Conservation (phyloP, 2,329 filamentous ascomycete genomes). For the Diaporthe ampelina region DNA sequence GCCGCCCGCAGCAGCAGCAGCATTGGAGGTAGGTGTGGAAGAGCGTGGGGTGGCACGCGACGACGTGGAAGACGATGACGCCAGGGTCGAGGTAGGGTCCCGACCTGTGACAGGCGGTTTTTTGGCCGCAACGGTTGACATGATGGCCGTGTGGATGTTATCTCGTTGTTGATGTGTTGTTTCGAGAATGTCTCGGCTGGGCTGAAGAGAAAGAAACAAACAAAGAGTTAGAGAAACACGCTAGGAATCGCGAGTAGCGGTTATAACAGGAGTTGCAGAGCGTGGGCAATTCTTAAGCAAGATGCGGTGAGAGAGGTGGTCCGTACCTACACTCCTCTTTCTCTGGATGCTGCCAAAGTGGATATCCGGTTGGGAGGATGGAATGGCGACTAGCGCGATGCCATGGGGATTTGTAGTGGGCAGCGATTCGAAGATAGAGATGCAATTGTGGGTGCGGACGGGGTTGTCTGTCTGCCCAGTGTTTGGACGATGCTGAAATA, state of each 20-base stretch:
- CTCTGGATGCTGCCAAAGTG: conserved; percentile 40
- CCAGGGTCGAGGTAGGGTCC: conserved; percentile 55
- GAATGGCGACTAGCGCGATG: conserved; percentile 39
- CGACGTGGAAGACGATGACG: conserved; percentile 50
- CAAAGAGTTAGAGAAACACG: conserved; percentile 32
- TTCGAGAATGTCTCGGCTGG: conserved; percentile 33
- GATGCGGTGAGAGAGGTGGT: conserved; percentile 42
- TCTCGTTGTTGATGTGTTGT: conserved; percentile 16
- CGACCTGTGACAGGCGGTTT: conserved; percentile 65
- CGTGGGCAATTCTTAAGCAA: conserved; percentile 35
- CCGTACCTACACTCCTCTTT: conserved; percentile 39
- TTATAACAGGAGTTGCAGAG: conserved; percentile 39
- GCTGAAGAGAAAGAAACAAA: conserved; percentile 32
- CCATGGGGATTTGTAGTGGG: conserved; percentile 30
- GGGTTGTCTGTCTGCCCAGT: conserved; percentile 4
- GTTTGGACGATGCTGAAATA: conserved; percentile 16
- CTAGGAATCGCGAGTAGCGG: conserved; percentile 37
- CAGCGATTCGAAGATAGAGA: conserved; percentile 24
- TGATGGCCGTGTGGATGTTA: conserved; percentile 46
- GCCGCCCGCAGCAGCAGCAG: conserved; percentile 51
- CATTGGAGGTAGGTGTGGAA: conserved; percentile 63
- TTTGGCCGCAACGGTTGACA: conserved; percentile 66
- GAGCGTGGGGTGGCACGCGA: conserved; percentile 58
- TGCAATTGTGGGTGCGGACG: conserved; percentile 27
- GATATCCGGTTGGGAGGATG: conserved; percentile 36